Evolutionary conservation across 2,329 filamentous ascomycete genomes (phyloP).

Genomic region (Pyrenochaeta sp.): DNA sequence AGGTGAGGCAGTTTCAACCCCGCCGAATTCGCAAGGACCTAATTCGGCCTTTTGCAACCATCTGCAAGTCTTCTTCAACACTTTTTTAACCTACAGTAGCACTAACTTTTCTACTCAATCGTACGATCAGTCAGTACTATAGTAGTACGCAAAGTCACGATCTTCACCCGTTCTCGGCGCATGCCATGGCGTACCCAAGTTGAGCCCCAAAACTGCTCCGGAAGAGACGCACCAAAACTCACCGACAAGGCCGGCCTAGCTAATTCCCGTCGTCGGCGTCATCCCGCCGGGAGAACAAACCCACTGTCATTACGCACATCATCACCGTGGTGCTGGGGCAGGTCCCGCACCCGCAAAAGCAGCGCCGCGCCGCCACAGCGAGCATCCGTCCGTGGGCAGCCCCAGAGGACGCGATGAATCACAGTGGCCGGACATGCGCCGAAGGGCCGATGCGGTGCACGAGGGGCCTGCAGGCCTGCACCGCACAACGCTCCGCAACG

Average conservation of each 20-base stretch:
- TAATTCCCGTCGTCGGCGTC: background rate
- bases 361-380: too few species aligned
- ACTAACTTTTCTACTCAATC: too few species aligned
- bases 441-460: slow-evolving; percentile 6
- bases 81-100: background rate
- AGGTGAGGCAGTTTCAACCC: slow-evolving; percentile 6
- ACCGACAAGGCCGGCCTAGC: background rate
- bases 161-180: slow-evolving; percentile 10
- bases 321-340: too few species aligned
- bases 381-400: background rate
- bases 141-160: slow-evolving; percentile 1
- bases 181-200: slow-evolving; percentile 14
- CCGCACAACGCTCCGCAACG: slow-evolving; percentile 3
- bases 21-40: too few species aligned
- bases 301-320: too few species aligned
- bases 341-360: too few species aligned
- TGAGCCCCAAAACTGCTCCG: too few species aligned
- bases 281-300: too few species aligned
- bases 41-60: too few species aligned
- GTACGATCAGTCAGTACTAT: too few species aligned
- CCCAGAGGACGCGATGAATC: background rate
- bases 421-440: slow-evolving; percentile 2
- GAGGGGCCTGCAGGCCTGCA: background rate
- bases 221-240: slow-evolving; percentile 3
- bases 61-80: slow-evolving; percentile 16